Evolutionary conservation across 768 basidiomycete species (phyloP).

Genomic region (Fomitopsis pulvina): DNA sequence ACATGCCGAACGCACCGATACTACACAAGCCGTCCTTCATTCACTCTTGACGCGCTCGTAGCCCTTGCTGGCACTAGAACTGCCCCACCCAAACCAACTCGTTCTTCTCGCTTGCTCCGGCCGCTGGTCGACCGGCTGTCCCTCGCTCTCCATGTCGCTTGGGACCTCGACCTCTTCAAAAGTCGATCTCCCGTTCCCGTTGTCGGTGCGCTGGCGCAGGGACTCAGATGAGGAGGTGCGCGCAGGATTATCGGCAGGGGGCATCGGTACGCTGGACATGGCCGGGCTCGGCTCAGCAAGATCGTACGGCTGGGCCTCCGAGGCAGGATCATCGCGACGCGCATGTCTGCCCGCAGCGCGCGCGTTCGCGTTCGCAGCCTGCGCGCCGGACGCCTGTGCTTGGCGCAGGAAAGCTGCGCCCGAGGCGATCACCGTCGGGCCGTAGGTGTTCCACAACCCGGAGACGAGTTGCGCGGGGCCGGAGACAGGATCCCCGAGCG

Average conservation of each 20-base stretch:
- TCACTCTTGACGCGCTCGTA: conserved; percentile 52
- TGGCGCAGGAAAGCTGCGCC: conserved; percentile 59
- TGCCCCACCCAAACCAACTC: conserved; percentile 51
- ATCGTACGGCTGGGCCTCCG: conserved; percentile 31
- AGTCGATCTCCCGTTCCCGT: conserved; percentile 26
- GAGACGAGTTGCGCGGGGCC: conserved; percentile 62
- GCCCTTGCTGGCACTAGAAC: conserved; percentile 26
- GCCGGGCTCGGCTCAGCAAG: conserved; percentile 10
- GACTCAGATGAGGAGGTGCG: conserved; percentile 33
- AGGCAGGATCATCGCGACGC: conserved; percentile 41
- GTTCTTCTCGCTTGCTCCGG: conserved; percentile 26
- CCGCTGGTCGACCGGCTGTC: conserved; percentile 7
- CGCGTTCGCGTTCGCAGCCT: conserved; percentile 7
- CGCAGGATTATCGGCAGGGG: conserved; percentile 23
- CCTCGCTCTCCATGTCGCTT: conserved; percentile 46
- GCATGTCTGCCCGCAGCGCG: conserved; percentile 2
- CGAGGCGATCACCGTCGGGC: conserved; percentile 62
- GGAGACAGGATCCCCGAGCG: conserved; percentile 45
- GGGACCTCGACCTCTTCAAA: conserved; percentile 72
- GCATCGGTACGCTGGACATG: conserved; percentile 20
- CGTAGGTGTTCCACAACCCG: conserved; percentile 74
- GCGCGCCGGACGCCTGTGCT: conserved; percentile 34
- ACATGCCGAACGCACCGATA: no score
- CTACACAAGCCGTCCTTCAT: no score
- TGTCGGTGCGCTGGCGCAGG: conserved; percentile 40